These are phyloP conservation scores for Pichia sp. DNA, from an alignment of 1,139 yeast species.

Conservation along the genomic window DNA sequence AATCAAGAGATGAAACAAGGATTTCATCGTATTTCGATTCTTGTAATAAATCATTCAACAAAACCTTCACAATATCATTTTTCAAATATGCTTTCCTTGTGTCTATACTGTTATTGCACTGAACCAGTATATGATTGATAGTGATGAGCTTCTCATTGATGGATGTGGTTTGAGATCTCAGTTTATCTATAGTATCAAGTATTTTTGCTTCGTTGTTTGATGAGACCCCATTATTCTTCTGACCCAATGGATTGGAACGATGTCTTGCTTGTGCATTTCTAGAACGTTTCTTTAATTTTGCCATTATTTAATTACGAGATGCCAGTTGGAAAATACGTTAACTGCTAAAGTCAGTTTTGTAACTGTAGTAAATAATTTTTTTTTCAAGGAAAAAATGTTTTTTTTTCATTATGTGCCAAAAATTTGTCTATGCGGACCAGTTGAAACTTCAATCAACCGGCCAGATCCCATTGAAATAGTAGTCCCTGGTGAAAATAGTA, in stretches of 20 bases:
- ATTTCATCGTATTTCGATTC: slow-evolving; percentile 38
- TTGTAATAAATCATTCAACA: slow-evolving; percentile 30
- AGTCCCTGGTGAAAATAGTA: no score
- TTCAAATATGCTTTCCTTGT: slow-evolving; percentile 59
- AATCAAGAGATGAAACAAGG: slow-evolving; percentile 72
- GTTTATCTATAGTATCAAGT: slow-evolving; percentile 58
- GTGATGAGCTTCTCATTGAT: slow-evolving; percentile 78
- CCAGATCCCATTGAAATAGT: no score
- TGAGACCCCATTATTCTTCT: slow-evolving; percentile 34
- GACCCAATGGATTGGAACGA: slow-evolving; percentile 12
- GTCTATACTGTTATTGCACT: slow-evolving; percentile 10
- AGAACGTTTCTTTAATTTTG: slow-evolving; percentile 65
- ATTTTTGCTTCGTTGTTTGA: slow-evolving; percentile 49
- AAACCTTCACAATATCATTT: slow-evolving; percentile 57
- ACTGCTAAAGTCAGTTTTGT: no score
- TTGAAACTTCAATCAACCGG: no score
- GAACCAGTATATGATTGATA: slow-evolving; percentile 47
- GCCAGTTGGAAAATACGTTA: no score
- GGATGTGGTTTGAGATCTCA: slow-evolving; percentile 35
- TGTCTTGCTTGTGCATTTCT: slow-evolving; percentile 39
- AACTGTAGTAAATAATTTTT: no score
- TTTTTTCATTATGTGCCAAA: no score
- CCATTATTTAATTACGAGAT: no score
- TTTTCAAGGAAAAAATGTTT: no score
- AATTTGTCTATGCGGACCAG: no score